Conservation (phyloP, 345 rosid species). For the Erodium maritimum region DNA sequence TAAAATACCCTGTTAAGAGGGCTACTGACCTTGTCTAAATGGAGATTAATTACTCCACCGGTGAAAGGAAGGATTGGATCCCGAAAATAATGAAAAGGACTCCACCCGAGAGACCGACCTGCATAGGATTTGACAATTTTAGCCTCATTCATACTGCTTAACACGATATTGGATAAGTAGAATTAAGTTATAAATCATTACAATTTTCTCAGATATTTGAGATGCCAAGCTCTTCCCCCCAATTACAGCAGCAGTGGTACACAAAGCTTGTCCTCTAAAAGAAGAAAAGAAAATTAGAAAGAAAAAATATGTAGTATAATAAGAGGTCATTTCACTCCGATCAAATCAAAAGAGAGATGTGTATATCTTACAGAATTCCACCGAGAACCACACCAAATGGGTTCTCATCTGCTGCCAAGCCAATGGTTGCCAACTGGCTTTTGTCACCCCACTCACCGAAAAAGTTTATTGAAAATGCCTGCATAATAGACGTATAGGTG, state of each 20-base stretch:
- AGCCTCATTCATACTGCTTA: neutral
- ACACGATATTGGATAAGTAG: too few species aligned
- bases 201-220: slow-evolving; percentile 19
- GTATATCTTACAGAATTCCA: slow-evolving; percentile 13
- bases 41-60: slow-evolving; percentile 24
- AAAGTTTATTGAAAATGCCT: slow-evolving; percentile 20
- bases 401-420: slow-evolving; percentile 20
- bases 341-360: neutral
- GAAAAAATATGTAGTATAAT: neutral
- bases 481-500: neutral
- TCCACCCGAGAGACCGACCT: slow-evolving; percentile 90
- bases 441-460: slow-evolving; percentile 25
- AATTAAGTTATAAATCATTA: neutral
- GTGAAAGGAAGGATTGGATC: slow-evolving; percentile 71
- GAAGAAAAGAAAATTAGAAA: neutral
- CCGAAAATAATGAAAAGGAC: slow-evolving; percentile 80
- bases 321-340: neutral
- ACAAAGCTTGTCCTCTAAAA: slow-evolving; percentile 12
- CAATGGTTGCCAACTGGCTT: slow-evolving; percentile 20
- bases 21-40: neutral
- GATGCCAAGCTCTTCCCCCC: slow-evolving; percentile 15
- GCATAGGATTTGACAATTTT: neutral
- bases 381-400: slow-evolving; percentile 19
- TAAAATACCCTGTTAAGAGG: too few species aligned
- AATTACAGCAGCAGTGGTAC: slow-evolving; percentile 14